Evolutionary conservation across 306 rosid genomes (phyloP), one percentile per base, ranked within the genome.

Genomic region (Cucumis melo): DNA sequence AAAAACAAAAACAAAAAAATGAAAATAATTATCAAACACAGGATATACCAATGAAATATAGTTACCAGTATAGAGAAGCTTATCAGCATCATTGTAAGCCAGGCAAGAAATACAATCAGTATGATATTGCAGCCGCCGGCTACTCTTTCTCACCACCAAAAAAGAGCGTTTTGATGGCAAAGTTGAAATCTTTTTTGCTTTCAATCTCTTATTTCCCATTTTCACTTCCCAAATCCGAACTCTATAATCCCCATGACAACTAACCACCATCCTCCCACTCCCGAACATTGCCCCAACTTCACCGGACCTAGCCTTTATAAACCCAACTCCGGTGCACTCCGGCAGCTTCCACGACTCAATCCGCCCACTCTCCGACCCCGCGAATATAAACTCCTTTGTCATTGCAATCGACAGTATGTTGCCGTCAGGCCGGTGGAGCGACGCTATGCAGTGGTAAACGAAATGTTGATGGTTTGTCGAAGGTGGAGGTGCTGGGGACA

Each of bases 401-500:
- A 84, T 74, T 1, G 88, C 60, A 20, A 87, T 79, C 6, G 88
- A 82, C 81, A 81, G 77, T 24, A 87, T 83, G 70, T 85, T 85
- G 15, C 88, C 90, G 75, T 87, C 88, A 7, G 81, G 84, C 64
- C 87, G 87, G 79, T 87, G 90, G 27, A 87, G 87, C 41, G 90
- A 87, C 21, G 90, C 87, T 48, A 87, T 84, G 87, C 90, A 87
- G 36, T 84, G 87, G 78, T 84, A 87, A 57, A 87, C 80, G 41
- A 83, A 82, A 13, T 82, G 85, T 19, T 78, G 85, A 1, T 80
- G 34, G 86, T 82, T 80, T 51, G 83, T 76, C 12, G 87, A 84
- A 0, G 83, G 84, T 80, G 36, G 36, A 32, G 82, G 81, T 0
- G 53, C 53, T 2, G 87, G 83, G 5, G 61, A 53, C 42, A 73